Conservation (phyloP, 805 yeast species). For the Candida manassasensis region DNA sequence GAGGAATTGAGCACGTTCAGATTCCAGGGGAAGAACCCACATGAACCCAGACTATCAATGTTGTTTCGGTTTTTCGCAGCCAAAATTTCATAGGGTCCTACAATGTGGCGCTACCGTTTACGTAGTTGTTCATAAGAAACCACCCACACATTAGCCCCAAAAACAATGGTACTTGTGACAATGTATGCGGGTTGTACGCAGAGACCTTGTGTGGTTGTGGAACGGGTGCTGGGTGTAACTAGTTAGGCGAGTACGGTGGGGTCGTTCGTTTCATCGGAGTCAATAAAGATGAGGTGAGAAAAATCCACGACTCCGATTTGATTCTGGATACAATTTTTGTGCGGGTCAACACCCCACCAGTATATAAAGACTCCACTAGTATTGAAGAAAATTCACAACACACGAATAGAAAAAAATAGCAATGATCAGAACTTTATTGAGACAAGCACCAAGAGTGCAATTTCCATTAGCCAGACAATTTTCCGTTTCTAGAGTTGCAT, state of each 20-base stretch:
- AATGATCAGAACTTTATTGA: constrained; percentile 3
- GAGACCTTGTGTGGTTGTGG: too few species aligned
- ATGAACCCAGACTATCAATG: neutral
- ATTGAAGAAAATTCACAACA: neutral
- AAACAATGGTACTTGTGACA: too few species aligned
- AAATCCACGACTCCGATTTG: neutral
- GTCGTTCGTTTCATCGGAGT: too few species aligned
- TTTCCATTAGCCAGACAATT: constrained; percentile 4
- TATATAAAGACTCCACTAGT: neutral
- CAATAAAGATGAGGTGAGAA: too few species aligned
- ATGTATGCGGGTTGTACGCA: too few species aligned
- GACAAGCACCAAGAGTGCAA: constrained; percentile 1
- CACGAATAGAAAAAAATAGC: neutral
- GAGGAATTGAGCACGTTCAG: neutral
- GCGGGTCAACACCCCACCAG: neutral
- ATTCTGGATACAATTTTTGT: neutral
- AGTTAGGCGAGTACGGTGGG: too few species aligned
- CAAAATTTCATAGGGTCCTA: too few species aligned
- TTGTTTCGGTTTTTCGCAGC: neutral
- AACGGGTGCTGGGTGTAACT: too few species aligned
- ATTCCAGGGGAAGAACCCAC: neutral
- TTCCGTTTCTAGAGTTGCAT: constrained; percentile 10
- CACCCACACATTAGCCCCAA: too few species aligned
- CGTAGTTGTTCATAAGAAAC: too few species aligned
- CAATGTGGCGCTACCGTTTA: too few species aligned